Percentiles rank a stretch among this genome's conserved stretches.
Conservation (phyloP, 192 early-diverging fungal species). For the Coemansia sp. region DNA sequence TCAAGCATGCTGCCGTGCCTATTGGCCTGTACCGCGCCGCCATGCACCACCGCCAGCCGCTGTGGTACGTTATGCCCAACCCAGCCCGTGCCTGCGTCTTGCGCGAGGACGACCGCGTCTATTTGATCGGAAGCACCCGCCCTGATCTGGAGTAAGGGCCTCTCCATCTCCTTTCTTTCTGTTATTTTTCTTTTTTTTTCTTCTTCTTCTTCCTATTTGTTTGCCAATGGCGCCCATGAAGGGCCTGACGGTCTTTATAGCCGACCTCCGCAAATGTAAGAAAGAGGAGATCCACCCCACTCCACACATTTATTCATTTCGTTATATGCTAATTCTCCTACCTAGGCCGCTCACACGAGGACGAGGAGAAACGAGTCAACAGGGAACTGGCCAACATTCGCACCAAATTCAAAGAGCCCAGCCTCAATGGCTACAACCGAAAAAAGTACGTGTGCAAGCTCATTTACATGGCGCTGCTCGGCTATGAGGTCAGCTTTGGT, state of each 20-base stretch:
- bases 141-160: constrained; percentile 30
- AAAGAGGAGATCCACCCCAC: too few species aligned
- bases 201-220: background rate
- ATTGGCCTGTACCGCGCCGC: constrained; percentile 65
- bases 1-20: constrained; percentile 50
- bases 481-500: constrained; percentile 98
- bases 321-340: background rate
- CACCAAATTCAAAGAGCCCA: constrained; percentile 92
- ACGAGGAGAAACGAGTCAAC: constrained; percentile 98
- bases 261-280: constrained; percentile 98
- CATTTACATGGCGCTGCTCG: constrained; percentile 98
- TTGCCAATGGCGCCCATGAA: constrained; percentile 66
- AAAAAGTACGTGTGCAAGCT: constrained; percentile 99
- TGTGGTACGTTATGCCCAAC: constrained; percentile 62
- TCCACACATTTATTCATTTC: constrained; percentile 18
- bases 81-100: constrained; percentile 52
- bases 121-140: constrained; percentile 43
- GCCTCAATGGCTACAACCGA: constrained; percentile 95
- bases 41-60: constrained; percentile 51
- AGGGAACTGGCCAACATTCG: constrained; percentile 99
- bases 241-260: constrained; percentile 92
- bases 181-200: background rate
- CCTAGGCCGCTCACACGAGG: constrained; percentile 88
- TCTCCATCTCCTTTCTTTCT: background rate
- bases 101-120: constrained; percentile 59